Evolutionary conservation across 352 stramenopile genomes (phyloP), one percentile per base, ranked within the genome.

Genomic region (Peronosclerospora sorghi): DNA sequence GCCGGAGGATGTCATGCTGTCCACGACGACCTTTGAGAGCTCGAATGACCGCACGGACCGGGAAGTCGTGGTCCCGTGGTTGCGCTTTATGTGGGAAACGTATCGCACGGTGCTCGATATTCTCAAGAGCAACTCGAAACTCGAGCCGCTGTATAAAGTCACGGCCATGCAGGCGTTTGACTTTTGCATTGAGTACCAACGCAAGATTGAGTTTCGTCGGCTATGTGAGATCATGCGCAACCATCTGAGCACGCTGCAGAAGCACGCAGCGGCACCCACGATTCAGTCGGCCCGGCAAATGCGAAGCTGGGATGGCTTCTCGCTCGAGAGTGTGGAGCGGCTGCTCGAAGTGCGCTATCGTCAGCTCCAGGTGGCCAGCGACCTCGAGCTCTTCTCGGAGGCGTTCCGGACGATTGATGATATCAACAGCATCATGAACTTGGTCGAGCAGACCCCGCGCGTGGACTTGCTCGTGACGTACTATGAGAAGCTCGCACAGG

Each of bases 391-490:
- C 24, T 98, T 96, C 70, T 97, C 86, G 2, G 96, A 99, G 62
- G 95, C 89, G 20, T 98, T 98, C 72, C 86, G 95, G 41, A 99
- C 95, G 10, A 95, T 98, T 26, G 96, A 98, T 65, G 95, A 99
- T 68, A 98, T 99, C 62, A 97, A 98, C 77, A 95, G 84, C 51
- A 97, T 99, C 65, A 91, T 98, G 62, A 83, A 75, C 47, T 44
- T 88, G 8, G 70, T 83, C 17, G 76, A 90, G 49, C 73, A 87
- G 48, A 74, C 88, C 17, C 92, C 94, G 26, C 97, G 96, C 40
- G 71, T 95, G 19, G 88, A 97, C 32, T 69, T 98, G 37, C 96
- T 98, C 67, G 88, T 96, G 12, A 95, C 85, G 32, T 99, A 98
- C 70, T 99, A 98, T 65, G 91, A 98, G 53, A 97, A 97, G 56